Evolutionary conservation across 2,329 filamentous ascomycete genomes (phyloP).

Genomic region (Nemania diffusa): DNA sequence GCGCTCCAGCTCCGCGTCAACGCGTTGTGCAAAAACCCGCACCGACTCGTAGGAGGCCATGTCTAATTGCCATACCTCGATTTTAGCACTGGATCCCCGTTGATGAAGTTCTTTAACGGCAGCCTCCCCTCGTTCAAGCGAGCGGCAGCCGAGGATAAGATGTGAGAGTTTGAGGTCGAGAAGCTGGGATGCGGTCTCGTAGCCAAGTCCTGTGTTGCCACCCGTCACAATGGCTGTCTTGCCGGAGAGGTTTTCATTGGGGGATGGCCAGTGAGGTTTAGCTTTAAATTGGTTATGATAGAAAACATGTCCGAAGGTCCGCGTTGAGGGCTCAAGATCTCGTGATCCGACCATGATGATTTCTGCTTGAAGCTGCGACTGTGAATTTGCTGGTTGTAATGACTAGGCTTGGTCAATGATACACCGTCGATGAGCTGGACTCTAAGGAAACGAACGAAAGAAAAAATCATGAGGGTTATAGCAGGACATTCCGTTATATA

Average conservation of each 20-base stretch:
- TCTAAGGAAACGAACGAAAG: not conserved
- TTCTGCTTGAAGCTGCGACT: not conserved
- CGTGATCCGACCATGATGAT: constrained; percentile 31
- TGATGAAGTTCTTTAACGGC: constrained; percentile 51
- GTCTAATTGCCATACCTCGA: constrained; percentile 63
- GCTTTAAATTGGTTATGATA: constrained; percentile 44
- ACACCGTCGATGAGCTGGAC: not conserved
- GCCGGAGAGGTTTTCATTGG: constrained; percentile 45
- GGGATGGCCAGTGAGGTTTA: constrained; percentile 39
- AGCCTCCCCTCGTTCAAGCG: constrained; percentile 53
- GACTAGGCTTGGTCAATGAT: not conserved
- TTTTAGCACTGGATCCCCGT: constrained; percentile 47
- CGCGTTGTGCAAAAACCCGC: constrained; percentile 52
- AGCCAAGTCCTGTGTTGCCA: constrained; percentile 60
- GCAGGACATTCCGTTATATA: not conserved
- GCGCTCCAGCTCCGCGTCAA: constrained; percentile 42
- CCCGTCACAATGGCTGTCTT: constrained; percentile 62
- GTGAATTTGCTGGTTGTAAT: not conserved
- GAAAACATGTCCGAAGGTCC: constrained; percentile 39
- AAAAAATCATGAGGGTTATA: not conserved
- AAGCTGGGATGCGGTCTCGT: constrained; percentile 56
- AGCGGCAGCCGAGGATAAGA: constrained; percentile 61
- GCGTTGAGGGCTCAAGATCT: constrained; percentile 27
- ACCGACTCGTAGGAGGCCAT: constrained; percentile 59
- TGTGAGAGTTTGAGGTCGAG: constrained; percentile 52